Base-by-base conservation (phyloP, 2,329 filamentous ascomycete species). In the Coniochaeta sp. region DNA sequence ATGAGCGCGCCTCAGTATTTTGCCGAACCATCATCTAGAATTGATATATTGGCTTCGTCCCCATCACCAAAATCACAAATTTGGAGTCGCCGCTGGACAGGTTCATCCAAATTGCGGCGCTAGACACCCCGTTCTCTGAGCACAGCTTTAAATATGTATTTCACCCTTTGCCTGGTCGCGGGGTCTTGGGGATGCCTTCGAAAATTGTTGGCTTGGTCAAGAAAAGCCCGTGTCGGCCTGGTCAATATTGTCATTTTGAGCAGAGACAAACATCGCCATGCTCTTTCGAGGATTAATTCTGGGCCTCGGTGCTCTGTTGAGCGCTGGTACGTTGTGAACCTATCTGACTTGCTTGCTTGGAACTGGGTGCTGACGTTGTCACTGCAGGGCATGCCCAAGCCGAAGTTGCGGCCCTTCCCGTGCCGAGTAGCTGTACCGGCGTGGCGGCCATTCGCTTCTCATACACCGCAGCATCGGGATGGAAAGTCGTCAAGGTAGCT, bases 401-500 rank as follows among this genome's bases (percentile, higher is more conserved):
- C 24, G 34, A 58, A 28, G 56, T 56, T 4, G 31, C 56, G 7
- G 34, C 34, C 22, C 56, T 58, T 11, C 56, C 56, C 7, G 56
- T 58, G 56, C 56, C 56, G 16, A 31, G 16, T 16, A 34, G 9
- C 26, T 73, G 71, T 62, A 64, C 60, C 44, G 71, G 72, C 33
- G 70, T 73, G 11, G 54, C 67, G 5, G 62, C 60, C 1, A 60
- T 66, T 17, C 66, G 68, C 19, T 74, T 69, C 64, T 62, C 67
- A 12, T 65, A 68, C 38, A 47, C 68, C 16, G 64, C 70, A 6
- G 71, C 70, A 7, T 62, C 64, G 14, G 72, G 71, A n/a, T 75
- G 73, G 73, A 68, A 63, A 14, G 69, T 69, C 47, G 66, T 72
- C 59, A 74, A 74, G 66, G 66, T 74, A 26, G 70, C 69, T 11